Conservation (phyloP, 177 flowering plant species). For the Vitis hybrid region DNA sequence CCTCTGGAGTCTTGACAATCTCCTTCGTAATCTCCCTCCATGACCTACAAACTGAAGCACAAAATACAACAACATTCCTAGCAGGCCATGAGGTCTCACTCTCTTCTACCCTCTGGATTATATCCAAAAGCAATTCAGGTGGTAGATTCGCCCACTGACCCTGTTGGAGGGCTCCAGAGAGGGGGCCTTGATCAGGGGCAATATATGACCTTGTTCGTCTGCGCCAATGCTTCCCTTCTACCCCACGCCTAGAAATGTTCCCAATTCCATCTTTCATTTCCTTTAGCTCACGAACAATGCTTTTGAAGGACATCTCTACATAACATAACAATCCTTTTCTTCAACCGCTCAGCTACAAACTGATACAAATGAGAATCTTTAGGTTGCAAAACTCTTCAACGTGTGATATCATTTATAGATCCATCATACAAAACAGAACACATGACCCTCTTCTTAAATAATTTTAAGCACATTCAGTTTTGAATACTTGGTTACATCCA, state of each 20-base stretch:
- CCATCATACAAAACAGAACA: too few relatives aligned
- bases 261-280: conserved; percentile 72
- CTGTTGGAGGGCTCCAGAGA: conserved; percentile 35
- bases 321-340: conserved; percentile 1
- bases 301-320: conserved; percentile 59
- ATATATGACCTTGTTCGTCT: conserved; percentile 37
- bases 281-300: conserved; percentile 59
- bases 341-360: conserved; percentile 7
- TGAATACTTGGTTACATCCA: too few relatives aligned
- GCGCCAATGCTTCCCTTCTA: conserved; percentile 43
- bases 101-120: conserved; percentile 44
- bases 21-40: conserved; percentile 49
- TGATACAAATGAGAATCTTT: neutral
- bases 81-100: conserved; percentile 54
- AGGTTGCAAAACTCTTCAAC: neutral
- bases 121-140: conserved; percentile 47
- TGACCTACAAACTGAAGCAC: conserved; percentile 46
- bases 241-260: conserved; percentile 45
- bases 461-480: too few relatives aligned
- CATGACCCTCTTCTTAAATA: too few relatives aligned
- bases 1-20: conserved; percentile 47
- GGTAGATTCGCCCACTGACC: conserved; percentile 52
- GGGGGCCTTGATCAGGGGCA: conserved; percentile 32
- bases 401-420: too few relatives aligned
- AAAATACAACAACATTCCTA: conserved; percentile 34